Conservation (phyloP, 495 filamentous ascomycete species). For the Filosporella fistucella region DNA sequence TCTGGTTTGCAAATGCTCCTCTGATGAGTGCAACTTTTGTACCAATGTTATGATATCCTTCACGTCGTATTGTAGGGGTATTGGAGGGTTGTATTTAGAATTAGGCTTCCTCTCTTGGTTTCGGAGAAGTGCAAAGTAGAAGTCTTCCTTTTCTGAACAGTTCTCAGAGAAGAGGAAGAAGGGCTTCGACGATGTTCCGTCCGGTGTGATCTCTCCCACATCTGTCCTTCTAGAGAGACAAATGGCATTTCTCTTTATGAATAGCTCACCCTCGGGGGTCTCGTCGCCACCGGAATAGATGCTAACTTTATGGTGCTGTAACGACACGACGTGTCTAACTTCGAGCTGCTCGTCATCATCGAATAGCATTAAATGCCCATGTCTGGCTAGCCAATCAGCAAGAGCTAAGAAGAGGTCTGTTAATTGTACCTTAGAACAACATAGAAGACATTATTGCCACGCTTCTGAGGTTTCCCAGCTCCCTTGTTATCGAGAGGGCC, state of each 20-base stretch:
- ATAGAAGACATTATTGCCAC: constrained; percentile 86
- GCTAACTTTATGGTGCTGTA: constrained; percentile 80
- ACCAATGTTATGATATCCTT: constrained; percentile 83
- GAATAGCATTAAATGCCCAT: constrained; percentile 95
- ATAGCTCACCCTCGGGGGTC: constrained; percentile 89
- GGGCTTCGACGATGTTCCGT: constrained; percentile 60
- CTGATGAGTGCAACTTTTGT: constrained; percentile 84
- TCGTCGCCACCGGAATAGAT: constrained; percentile 77
- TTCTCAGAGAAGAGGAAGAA: constrained; percentile 95
- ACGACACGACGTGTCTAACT: constrained; percentile 89
- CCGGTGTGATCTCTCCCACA: constrained; percentile 46
- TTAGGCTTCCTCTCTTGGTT: constrained; percentile 69
- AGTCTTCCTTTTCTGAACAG: constrained; percentile 93
- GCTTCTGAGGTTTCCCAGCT: constrained; percentile 59
- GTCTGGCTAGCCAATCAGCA: constrained; percentile 44
- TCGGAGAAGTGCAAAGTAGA: constrained; percentile 87
- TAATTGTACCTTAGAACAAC: constrained; percentile 71
- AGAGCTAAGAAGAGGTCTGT: neutral
- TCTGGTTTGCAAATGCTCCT: constrained; percentile 85
- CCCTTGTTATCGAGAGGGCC: constrained; percentile 42
- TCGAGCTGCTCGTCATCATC: constrained; percentile 86
- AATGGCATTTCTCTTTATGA: constrained; percentile 92
- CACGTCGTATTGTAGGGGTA: constrained; percentile 72
- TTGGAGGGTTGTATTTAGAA: constrained; percentile 54
- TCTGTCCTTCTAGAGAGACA: constrained; percentile 70